Conservation (phyloP, 2,329 filamentous ascomycete genomes). For the Leptographium galeiforme region DNA sequence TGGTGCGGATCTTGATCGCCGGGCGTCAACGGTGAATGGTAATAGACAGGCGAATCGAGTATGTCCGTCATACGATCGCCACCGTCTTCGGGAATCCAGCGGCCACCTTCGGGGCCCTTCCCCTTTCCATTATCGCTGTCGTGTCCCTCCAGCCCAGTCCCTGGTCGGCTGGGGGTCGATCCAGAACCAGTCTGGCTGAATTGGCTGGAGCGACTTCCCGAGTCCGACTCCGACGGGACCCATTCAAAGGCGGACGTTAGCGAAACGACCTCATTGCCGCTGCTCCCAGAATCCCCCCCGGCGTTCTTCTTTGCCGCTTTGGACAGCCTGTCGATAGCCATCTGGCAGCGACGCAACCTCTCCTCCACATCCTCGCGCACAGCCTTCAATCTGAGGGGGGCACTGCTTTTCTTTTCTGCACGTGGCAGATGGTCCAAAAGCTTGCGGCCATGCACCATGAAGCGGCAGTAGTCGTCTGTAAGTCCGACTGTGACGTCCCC, state of each 20-base stretch:
- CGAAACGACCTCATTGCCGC: constrained; percentile 14
- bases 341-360: constrained; percentile 17
- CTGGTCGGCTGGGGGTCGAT: background rate
- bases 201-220: constrained; percentile 25
- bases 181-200: constrained; percentile 12
- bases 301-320: constrained; percentile 24
- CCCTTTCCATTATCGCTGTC: no score
- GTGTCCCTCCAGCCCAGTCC: background rate
- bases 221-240: constrained; percentile 31
- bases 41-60: background rate
- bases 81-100: background rate
- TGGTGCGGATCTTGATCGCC: constrained; percentile 19
- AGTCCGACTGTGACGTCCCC: constrained; percentile 27
- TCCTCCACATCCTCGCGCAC: background rate
- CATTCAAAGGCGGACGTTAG: constrained; percentile 37
- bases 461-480: constrained; percentile 39
- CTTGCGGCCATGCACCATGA: constrained; percentile 35
- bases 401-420: constrained; percentile 18
- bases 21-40: background rate
- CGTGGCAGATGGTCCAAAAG: constrained; percentile 29
- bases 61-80: background rate
- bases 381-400: constrained; percentile 5
- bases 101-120: background rate
- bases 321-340: constrained; percentile 29
- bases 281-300: constrained; percentile 16